Evolutionary conservation across 768 basidiomycete species (phyloP).

Genomic region (Tylopilus subfusipes): DNA sequence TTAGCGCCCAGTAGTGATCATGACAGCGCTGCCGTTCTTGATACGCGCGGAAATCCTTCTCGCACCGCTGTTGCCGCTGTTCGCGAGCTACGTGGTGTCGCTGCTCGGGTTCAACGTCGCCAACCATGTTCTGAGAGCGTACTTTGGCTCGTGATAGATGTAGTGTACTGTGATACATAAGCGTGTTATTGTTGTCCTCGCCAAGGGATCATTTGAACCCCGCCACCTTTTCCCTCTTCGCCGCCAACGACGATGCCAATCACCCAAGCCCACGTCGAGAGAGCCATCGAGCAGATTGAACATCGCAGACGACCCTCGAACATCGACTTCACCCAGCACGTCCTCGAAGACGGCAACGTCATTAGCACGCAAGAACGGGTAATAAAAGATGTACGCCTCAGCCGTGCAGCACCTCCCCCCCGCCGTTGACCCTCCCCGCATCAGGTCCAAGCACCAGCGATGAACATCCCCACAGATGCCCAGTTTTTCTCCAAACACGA

Average conservation of each 20-base stretch:
- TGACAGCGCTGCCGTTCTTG: constrained; percentile 86
- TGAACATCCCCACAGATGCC: constrained; percentile 84
- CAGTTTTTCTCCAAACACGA: constrained; percentile 90
- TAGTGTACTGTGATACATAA: not conserved
- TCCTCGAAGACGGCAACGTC: constrained; percentile 86
- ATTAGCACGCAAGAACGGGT: constrained; percentile 95
- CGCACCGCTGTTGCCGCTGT: constrained; percentile 84
- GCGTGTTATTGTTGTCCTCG: not conserved
- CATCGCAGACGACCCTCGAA: constrained; percentile 49
- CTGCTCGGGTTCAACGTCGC: constrained; percentile 91
- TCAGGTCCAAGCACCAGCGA: constrained; percentile 97
- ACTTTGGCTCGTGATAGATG: constrained; percentile 55
- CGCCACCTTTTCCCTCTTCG: too few species aligned
- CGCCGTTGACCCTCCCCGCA: constrained; percentile 1
- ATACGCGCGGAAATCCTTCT: constrained; percentile 86
- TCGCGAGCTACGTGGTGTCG: constrained; percentile 81
- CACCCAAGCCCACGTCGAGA: constrained; percentile 35
- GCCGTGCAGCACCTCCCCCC: not conserved
- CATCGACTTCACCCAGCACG: constrained; percentile 89
- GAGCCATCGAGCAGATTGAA: constrained; percentile 36
- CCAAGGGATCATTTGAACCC: constrained; percentile 26
- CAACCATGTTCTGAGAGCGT: constrained; percentile 70
- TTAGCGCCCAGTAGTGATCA: not conserved
- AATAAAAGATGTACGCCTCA: constrained; percentile 86
- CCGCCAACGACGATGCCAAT: constrained; percentile 29